Conservation (phyloP, 495 filamentous ascomycete species). For the Hamigera avellanea region DNA sequence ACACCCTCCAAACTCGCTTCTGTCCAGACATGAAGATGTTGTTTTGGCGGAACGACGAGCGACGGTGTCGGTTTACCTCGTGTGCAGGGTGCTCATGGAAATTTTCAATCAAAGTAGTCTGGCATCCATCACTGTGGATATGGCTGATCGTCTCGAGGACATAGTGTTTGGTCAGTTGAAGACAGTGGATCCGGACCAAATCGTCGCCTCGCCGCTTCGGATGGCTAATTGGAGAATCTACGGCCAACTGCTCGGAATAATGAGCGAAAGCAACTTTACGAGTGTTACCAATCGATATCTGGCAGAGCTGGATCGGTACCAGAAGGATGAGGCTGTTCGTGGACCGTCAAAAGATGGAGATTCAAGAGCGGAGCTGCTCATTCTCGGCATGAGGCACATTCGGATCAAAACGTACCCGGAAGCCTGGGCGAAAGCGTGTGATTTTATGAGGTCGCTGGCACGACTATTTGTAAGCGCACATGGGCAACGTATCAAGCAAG, state of each 20-base stretch:
- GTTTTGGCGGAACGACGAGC: constrained; percentile 74
- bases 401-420: constrained; percentile 56
- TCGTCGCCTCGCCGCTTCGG: constrained; percentile 65
- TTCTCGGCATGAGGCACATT: constrained; percentile 85
- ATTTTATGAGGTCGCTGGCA: constrained; percentile 71
- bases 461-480: constrained; percentile 74
- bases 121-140: constrained; percentile 68
- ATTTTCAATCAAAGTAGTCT: constrained; percentile 84
- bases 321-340: constrained; percentile 60
- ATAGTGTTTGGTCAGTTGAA: constrained; percentile 92
- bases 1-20: constrained; percentile 21
- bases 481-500: constrained; percentile 78
- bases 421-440: constrained; percentile 75
- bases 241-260: constrained; percentile 78
- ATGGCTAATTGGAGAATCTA: constrained; percentile 94
- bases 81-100: constrained; percentile 87
- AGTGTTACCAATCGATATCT: constrained; percentile 75
- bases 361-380: constrained; percentile 66
- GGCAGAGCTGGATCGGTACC: constrained; percentile 60
- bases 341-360: constrained; percentile 58
- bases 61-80: constrained; percentile 84
- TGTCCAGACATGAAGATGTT: constrained; percentile 54
- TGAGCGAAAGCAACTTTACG: constrained; percentile 84
- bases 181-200: constrained; percentile 71
- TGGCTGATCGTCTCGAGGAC: constrained; percentile 81